phyloP scores from a whole-genome alignment of 1,139 yeast genomes.

The Kodamaea plutei region DNA sequence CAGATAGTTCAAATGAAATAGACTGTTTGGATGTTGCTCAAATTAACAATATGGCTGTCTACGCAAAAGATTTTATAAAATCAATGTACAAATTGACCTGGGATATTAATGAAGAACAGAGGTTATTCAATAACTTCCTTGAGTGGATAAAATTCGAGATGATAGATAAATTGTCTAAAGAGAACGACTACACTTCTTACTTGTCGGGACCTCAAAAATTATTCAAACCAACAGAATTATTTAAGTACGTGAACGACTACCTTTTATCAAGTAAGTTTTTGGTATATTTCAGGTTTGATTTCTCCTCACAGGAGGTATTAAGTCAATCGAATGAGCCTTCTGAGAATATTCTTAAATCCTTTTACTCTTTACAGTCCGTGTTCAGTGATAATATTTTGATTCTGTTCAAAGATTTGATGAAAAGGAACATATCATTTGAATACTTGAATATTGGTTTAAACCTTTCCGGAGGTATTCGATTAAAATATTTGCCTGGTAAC shows the following conservation, averaged over 20 bases:
- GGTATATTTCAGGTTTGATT: constrained; percentile 22
- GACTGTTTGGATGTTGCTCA: constrained; percentile 18
- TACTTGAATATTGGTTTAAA: constrained; percentile 4
- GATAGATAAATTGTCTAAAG: constrained; percentile 34
- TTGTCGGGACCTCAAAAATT: constrained; percentile 15
- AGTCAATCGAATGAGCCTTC: constrained; percentile 1
- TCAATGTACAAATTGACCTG: constrained; percentile 38
- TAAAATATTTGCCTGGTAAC: constrained; percentile 4
- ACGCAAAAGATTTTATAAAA: constrained; percentile 32
- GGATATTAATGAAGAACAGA: constrained; percentile 50
- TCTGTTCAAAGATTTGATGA: constrained; percentile 15
- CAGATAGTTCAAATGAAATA: constrained; percentile 11
- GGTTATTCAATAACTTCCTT: constrained; percentile 47
- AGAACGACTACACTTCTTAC: constrained; percentile 30
- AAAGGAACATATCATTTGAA: constrained; percentile 9
- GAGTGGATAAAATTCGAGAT: constrained; percentile 41
- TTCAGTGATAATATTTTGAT: constrained; percentile 9
- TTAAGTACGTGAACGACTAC: constrained; percentile 27
- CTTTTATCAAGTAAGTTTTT: constrained; percentile 24
- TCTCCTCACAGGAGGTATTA: constrained; percentile 16
- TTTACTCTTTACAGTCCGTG: neutral
- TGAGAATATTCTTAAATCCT: neutral
- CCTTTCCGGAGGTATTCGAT: constrained; percentile 3
- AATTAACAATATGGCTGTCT: constrained; percentile 24
- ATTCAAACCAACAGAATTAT: constrained; percentile 24